Evolutionary conservation across 495 filamentous ascomycete species (phyloP), one percentile per base, ranked within the genome.

Genomic region (Lasiosphaeria hispida): DNA sequence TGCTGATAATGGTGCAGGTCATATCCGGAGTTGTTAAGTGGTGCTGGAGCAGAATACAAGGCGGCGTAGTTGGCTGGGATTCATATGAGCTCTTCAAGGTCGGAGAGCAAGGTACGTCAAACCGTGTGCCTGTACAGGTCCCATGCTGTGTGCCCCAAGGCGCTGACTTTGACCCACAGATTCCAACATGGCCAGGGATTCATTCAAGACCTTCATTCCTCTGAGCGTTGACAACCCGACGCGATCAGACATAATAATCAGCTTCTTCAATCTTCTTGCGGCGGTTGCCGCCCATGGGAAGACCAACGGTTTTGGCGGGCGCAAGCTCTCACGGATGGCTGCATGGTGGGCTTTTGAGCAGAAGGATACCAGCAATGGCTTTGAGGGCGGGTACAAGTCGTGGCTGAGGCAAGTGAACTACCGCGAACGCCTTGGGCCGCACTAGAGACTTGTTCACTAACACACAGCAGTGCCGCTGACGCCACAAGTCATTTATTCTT

Each of bases 281-380:
- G 91, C 95, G 0, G 76, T 85, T 61, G 83, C 83, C 11, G 84
- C 84, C 23, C 89, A 96, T 67, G 90, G 89, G 38, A 97, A 97
- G 74, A 87, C 81, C 10, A 98, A 98, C 74, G 94, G 94, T 8
- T 81, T 97, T 57, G 91, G 91, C 50, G 94, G 95, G 5, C 83
- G 95, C 48, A 97, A 98, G 71, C 80, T 98, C 37, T 97, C 94
- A 5, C 82, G 94, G 57, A 88, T 96, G 76, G 94, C 95, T 33
- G 91, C 93, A 55, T 98, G 94, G 94, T 98, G 94, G 94, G 93
- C 94, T 0, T 98, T 98, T 72, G 95, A 96, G 66, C 89, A 94
- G 61, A 80, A 71, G 10, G 92, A 97, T 65, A 80, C 80, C 9
- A 88, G 87, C 48, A 92, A 86, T 72, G 95, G 95, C n/a, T 98